These are phyloP conservation scores for Hypoxylon cercidicola DNA, from an alignment of 495 filamentous ascomycete genomes.

Conservation along the genomic window DNA sequence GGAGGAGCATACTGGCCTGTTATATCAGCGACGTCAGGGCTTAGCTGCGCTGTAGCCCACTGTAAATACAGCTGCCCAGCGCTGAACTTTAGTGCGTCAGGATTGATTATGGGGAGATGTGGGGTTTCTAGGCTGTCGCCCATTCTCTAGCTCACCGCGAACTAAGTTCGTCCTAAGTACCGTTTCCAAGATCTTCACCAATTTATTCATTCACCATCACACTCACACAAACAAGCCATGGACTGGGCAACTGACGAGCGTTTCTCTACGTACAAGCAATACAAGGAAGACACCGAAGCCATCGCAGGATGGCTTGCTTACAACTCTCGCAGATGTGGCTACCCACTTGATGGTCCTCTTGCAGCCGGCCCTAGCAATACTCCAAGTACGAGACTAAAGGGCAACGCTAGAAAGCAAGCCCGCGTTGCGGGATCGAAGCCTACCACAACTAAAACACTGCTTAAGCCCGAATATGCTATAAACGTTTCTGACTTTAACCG, in stretches of 20 bases:
- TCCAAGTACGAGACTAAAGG: neutral
- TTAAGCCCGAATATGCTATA: neutral
- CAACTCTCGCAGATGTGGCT: neutral
- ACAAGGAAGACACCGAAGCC: slow-evolving; percentile 4
- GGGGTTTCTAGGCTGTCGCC: too few relatives aligned
- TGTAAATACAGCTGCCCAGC: too few relatives aligned
- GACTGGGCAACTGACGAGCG: neutral
- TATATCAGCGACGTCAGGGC: too few relatives aligned
- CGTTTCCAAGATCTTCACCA: too few relatives aligned
- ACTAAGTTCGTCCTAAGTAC: too few relatives aligned
- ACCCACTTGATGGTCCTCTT: neutral
- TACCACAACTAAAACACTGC: neutral
- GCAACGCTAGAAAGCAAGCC: neutral
- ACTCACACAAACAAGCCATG: neutral
- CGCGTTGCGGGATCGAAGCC: neutral
- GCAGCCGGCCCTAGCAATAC: neutral
- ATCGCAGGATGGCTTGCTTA: neutral
- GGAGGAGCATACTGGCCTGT: too few relatives aligned
- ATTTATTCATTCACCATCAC: too few relatives aligned
- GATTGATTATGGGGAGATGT: too few relatives aligned
- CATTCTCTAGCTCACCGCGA: too few relatives aligned
- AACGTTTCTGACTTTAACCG: neutral
- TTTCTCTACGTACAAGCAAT: neutral
- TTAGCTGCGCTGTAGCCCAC: too few relatives aligned
- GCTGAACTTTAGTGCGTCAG: too few relatives aligned